A percentile compares a stretch with the other conserved stretches of the same genome.
Conservation (phyloP, 208 protist genomes). For the Leishmania arabica region DNA sequence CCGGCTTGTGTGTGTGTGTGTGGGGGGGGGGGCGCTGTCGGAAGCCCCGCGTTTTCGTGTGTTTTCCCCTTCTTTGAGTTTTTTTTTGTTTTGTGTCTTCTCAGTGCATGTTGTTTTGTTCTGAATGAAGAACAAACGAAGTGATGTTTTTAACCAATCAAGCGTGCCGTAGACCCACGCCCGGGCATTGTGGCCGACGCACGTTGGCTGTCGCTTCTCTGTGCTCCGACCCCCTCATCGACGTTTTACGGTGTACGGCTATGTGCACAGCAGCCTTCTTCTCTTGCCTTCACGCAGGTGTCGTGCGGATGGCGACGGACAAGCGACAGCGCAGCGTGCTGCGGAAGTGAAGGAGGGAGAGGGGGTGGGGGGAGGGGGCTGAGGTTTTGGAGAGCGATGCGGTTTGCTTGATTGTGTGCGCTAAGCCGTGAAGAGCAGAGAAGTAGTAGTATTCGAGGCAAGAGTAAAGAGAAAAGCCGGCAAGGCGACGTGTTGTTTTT, state of each 20-base stretch:
- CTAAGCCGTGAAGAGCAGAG: background rate
- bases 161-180: background rate
- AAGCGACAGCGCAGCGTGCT: background rate
- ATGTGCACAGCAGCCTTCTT: background rate
- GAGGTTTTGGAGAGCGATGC: background rate
- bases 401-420: background rate
- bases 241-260: background rate
- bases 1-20: no score
- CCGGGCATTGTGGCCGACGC: background rate
- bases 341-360: background rate
- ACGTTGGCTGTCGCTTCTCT: background rate
- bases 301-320: background rate
- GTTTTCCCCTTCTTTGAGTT: no score
- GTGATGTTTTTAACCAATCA: background rate
- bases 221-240: background rate
- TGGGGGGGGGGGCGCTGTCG: background rate
- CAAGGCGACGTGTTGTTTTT: background rate
- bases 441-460: no score
- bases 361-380: background rate
- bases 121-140: no score
- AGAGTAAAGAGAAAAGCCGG: background rate
- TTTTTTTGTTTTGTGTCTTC: constrained; percentile 6
- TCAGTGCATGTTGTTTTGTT: background rate
- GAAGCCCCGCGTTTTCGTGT: background rate
- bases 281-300: background rate